These are phyloP conservation scores for Crucibulum laeve DNA, from an alignment of 768 basidiomycete species.

Conservation along the genomic window DNA sequence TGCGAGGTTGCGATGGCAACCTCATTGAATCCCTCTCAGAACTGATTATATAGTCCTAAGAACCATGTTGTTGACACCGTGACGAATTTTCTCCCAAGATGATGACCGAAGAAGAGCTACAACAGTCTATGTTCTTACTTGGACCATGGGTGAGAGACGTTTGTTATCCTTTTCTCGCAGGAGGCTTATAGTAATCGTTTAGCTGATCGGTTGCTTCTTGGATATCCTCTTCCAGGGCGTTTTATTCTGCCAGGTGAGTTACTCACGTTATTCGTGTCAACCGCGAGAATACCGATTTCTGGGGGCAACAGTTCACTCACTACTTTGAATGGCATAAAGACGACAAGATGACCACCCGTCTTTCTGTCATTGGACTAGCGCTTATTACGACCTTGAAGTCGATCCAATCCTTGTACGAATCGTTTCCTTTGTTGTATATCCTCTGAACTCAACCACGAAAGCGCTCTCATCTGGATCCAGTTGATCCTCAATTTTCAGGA, in stretches of 20 bases:
- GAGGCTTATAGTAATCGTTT: too few relatives aligned
- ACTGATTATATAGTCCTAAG: too few relatives aligned
- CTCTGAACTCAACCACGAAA: slow-evolving; percentile 7
- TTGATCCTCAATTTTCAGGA: slow-evolving; percentile 22
- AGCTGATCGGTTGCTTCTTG: slow-evolving; percentile 24
- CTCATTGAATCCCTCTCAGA: too few relatives aligned
- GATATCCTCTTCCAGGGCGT: slow-evolving; percentile 26
- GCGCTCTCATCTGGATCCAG: slow-evolving; percentile 24
- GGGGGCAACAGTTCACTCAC: slow-evolving; percentile 17
- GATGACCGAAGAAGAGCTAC: slow-evolving; percentile 20
- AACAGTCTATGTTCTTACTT: slow-evolving; percentile 18
- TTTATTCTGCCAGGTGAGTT: slow-evolving; percentile 24
- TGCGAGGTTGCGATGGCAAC: too few relatives aligned
- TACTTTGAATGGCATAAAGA: slow-evolving; percentile 19
- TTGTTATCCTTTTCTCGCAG: too few relatives aligned
- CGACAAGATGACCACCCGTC: slow-evolving; percentile 14
- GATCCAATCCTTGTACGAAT: slow-evolving; percentile 24
- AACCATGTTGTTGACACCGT: too few relatives aligned
- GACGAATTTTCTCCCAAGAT: too few relatives aligned
- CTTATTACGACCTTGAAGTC: slow-evolving; percentile 24
- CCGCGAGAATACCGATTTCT: not conserved
- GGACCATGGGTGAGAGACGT: slow-evolving; percentile 25
- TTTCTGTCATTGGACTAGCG: slow-evolving; percentile 18
- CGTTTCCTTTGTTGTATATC: not conserved
- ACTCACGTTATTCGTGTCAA: not conserved